Evolutionary conservation across 352 stramenopile species (phyloP).

Genomic region (Pelagophyceae sp.): DNA sequence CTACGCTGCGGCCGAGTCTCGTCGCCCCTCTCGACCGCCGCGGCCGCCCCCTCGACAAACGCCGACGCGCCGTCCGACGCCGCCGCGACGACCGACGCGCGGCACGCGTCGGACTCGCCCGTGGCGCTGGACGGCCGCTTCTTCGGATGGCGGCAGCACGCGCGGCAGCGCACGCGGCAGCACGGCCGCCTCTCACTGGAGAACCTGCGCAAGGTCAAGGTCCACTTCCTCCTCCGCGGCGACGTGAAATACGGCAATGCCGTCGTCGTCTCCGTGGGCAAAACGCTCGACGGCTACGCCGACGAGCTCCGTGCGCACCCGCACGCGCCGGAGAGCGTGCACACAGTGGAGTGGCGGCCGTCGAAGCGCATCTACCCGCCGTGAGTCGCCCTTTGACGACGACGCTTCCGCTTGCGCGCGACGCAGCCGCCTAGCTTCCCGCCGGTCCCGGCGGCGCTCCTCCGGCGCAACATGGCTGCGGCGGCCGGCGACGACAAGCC

Average conservation of each 20-base stretch:
- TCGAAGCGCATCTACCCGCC: neutral
- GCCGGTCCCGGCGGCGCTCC: neutral
- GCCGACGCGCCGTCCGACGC: neutral
- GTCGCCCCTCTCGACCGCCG: too few relatives aligned
- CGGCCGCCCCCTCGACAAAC: neutral
- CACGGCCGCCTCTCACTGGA: slow-evolving; percentile 24
- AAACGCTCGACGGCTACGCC: slow-evolving; percentile 14
- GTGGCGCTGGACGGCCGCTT: neutral
- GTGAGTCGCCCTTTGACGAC: too few relatives aligned
- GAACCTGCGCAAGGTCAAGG: slow-evolving; percentile 24
- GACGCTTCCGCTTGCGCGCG: too few relatives aligned
- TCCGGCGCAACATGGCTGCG: too few relatives aligned
- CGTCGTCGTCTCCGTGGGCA: slow-evolving; percentile 13
- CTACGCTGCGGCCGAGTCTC: neutral
- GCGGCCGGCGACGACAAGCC: neutral
- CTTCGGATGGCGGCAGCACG: slow-evolving; percentile 23
- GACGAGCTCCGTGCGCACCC: slow-evolving; percentile 5
- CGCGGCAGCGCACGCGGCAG: slow-evolving; percentile 17
- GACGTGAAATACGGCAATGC: neutral
- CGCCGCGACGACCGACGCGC: neutral
- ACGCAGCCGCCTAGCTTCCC: too few relatives aligned
- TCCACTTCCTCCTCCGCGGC: slow-evolving; percentile 13
- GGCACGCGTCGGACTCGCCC: neutral
- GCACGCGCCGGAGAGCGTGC: neutral
- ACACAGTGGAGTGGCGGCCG: slow-evolving; percentile 3